Evolutionary conservation across 208 protist genomes (phyloP), one percentile per base, ranked within the genome.

Genomic region (Naegleria gruberi): DNA sequence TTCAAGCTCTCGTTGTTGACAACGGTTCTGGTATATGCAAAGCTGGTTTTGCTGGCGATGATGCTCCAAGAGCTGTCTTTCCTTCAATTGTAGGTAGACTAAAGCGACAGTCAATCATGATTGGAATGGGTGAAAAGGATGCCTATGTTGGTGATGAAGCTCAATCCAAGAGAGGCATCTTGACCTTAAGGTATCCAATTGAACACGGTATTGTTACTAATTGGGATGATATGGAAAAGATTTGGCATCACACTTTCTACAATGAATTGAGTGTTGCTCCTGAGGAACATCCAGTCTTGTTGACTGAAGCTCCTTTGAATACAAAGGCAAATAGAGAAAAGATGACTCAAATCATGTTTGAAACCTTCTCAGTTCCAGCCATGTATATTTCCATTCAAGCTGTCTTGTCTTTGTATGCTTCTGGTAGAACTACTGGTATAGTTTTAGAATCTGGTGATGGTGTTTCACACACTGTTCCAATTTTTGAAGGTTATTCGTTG

Each of bases 1-100:
- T 12, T 51, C 7, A 12, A 81, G 77, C 77, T 44, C 6, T 83
- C 5, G 77, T 83, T 44, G 40, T 83, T 43, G 94, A 95, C 90
- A 94, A 94, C 57, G 95, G 95, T 26, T 94, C 93, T 57, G 94
- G 94, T 82, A 95, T 95, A 91, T 88, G 90, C 81, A 96, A 96
- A 86, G 94, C 93, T 81, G 95, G 95, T 34, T 95, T 96, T 86
- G 93, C 95, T 77, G 94, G 94, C 42, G 94, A 97, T 90, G 93
- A 96, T 44, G 90, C 90, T 4, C 95, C 95, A n/a, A 74, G 89
- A 77, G 65, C 92, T 41, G 91, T 96, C n/a, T 95, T 96, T 92
- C 94, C 94, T 12, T 90, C 92, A 5, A 92, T 97, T 47, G 91
- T 96, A 77, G 94, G 95, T 34, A 89, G 90, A 40, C 94, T 94